Percentiles rank a stretch among this genome's conserved stretches.
phyloP scores from a whole-genome alignment of 2,329 filamentous ascomycete genomes.

The Fusarium kyushuense region DNA sequence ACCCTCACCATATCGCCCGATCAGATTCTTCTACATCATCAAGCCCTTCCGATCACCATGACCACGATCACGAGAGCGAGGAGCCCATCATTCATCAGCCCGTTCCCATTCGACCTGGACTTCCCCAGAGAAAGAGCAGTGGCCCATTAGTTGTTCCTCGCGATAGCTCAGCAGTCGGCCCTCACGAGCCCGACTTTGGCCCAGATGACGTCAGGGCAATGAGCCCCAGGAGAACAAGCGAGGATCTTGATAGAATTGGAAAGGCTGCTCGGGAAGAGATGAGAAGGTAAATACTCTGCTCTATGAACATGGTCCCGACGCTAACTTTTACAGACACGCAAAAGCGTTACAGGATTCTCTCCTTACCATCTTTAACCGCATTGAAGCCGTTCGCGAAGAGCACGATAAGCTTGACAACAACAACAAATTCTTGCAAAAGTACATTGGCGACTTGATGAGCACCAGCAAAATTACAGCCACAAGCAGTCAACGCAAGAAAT shows the following conservation, averaged over 20 bases:
- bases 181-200: slow-evolving; percentile 80
- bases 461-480: slow-evolving; percentile 78
- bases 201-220: slow-evolving; percentile 92
- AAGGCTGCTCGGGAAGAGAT: slow-evolving; percentile 80
- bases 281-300: slow-evolving; percentile 61
- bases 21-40: slow-evolving; percentile 54
- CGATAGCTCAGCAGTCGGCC: slow-evolving; percentile 78
- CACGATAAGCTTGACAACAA: slow-evolving; percentile 97
- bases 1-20: slow-evolving; percentile 53
- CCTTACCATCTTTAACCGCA: slow-evolving; percentile 88
- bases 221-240: slow-evolving; percentile 91
- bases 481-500: slow-evolving; percentile 66
- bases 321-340: slow-evolving; percentile 74
- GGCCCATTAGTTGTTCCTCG: slow-evolving; percentile 85
- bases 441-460: slow-evolving; percentile 95
- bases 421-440: slow-evolving; percentile 97
- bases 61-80: background rate
- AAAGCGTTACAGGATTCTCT: slow-evolving; percentile 90
- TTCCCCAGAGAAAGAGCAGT: slow-evolving; percentile 81
- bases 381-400: slow-evolving; percentile 93
- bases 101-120: slow-evolving; percentile 70
- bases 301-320: slow-evolving; percentile 11
- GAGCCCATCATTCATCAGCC: slow-evolving; percentile 62
- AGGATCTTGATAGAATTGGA: slow-evolving; percentile 89
- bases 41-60: slow-evolving; percentile 53